Evolutionary conservation across 805 yeast species (phyloP).

Genomic region (Wickerhamomyces xylosicus): DNA sequence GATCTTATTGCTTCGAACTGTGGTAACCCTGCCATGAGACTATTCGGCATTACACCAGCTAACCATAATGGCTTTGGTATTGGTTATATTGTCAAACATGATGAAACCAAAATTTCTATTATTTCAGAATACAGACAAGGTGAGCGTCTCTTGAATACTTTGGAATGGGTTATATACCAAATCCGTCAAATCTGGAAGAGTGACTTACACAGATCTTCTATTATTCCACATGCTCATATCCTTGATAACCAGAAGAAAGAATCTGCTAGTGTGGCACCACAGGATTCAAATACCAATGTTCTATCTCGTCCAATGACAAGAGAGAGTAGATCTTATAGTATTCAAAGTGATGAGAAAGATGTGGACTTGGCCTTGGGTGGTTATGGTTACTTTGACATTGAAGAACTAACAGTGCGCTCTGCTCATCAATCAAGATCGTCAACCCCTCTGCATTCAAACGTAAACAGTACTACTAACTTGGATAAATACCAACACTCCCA

Average conservation of each 20-base stretch:
- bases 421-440: slow-evolving; percentile 27
- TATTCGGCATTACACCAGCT: slow-evolving; percentile 89
- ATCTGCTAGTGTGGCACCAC: slow-evolving; percentile 1
- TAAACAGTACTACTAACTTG: slow-evolving; percentile 9
- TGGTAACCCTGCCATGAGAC: slow-evolving; percentile 80
- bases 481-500: slow-evolving; percentile 9
- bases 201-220: slow-evolving; percentile 11
- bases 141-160: slow-evolving; percentile 61
- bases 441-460: slow-evolving; percentile 13
- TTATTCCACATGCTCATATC: slow-evolving; percentile 21
- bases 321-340: slow-evolving; percentile 10
- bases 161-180: slow-evolving; percentile 58
- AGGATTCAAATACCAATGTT: neutral
- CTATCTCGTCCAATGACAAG: slow-evolving; percentile 7
- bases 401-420: slow-evolving; percentile 52
- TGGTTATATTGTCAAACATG: slow-evolving; percentile 80
- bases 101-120: slow-evolving; percentile 70
- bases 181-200: slow-evolving; percentile 35
- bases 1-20: slow-evolving; percentile 60
- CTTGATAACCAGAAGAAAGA: slow-evolving; percentile 22
- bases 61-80: slow-evolving; percentile 85
- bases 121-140: slow-evolving; percentile 87
- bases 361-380: slow-evolving; percentile 46
- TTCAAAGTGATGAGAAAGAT: slow-evolving; percentile 14
- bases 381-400: slow-evolving; percentile 69